A percentile compares a stretch with the other conserved stretches of the same genome.
Evolutionary conservation across 169 alveolate genomes (phyloP).

Genomic region (Plasmodium sp.): DNA sequence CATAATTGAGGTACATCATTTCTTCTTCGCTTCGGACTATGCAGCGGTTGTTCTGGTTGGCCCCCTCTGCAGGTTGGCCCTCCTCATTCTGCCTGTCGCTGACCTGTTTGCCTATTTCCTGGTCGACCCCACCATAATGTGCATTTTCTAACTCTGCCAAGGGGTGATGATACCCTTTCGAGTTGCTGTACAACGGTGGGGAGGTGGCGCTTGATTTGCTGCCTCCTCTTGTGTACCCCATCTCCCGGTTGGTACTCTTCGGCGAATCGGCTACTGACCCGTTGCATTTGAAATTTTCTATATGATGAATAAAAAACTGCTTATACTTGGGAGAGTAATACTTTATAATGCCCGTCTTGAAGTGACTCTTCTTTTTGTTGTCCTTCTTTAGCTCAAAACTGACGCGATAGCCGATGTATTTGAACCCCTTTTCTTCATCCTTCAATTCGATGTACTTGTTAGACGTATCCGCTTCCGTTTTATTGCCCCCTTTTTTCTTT

Average conservation of each 20-base stretch:
- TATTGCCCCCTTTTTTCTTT: constrained; percentile 4
- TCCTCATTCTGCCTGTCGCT: background rate
- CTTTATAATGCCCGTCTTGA: constrained; percentile 63
- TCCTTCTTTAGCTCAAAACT: constrained; percentile 69
- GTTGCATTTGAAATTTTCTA: constrained; percentile 24
- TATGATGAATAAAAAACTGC: constrained; percentile 66
- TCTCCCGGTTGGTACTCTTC: constrained; percentile 3
- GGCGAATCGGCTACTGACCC: constrained; percentile 9
- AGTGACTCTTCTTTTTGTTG: constrained; percentile 49
- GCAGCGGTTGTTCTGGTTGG: background rate
- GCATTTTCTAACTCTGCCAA: background rate
- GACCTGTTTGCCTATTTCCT: background rate
- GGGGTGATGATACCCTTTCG: background rate
- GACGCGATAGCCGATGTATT: constrained; percentile 70
- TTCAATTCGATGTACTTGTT: constrained; percentile 51
- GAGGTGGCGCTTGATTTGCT: background rate
- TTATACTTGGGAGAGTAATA: constrained; percentile 72
- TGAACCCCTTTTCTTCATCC: constrained; percentile 70
- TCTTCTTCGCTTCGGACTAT: background rate
- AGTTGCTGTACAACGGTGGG: background rate
- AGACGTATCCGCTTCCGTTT: constrained; percentile 11
- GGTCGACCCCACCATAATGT: background rate
- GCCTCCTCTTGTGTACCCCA: background rate
- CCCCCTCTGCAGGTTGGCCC: background rate
- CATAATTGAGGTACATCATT: constrained; percentile 1